phyloP scores from a whole-genome alignment of 2,329 filamentous ascomycete species.

The Triangularia verruculosa region DNA sequence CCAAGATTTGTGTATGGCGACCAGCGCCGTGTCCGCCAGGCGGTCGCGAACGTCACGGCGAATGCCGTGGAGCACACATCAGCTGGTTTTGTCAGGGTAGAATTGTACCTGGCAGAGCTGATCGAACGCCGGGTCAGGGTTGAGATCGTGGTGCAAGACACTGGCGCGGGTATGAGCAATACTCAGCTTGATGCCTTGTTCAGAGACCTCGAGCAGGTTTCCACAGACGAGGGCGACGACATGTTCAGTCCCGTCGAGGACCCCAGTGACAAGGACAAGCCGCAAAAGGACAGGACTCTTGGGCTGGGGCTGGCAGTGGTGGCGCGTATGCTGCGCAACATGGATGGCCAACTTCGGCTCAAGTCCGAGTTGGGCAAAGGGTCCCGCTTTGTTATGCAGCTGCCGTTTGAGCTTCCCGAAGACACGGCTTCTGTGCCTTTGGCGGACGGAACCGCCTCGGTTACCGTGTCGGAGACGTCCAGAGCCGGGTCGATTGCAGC shows the following conservation, averaged over 20 bases:
- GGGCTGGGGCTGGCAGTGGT: conserved; percentile 86
- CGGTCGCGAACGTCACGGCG: conserved; percentile 76
- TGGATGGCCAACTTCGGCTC: conserved; percentile 81
- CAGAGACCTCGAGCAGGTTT: conserved; percentile 58
- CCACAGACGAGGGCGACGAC: conserved; percentile 39
- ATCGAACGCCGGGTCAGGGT: conserved; percentile 58
- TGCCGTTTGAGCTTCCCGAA: conserved; percentile 67
- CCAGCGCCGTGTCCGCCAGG: conserved; percentile 75
- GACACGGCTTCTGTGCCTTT: conserved; percentile 30
- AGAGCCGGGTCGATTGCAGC: conserved; percentile 33
- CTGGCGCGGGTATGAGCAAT: conserved; percentile 49
- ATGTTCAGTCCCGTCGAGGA: conserved; percentile 23
- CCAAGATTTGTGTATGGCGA: conserved; percentile 74
- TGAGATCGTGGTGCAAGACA: conserved; percentile 74
- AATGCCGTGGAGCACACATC: conserved; percentile 81
- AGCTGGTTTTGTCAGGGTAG: conserved; percentile 65
- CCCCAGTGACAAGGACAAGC: conserved; percentile 32
- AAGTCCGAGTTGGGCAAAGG: conserved; percentile 82
- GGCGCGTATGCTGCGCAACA: conserved; percentile 81
- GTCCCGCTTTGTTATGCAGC: conserved; percentile 75
- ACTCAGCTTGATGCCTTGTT: conserved; percentile 52
- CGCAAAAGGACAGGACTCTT: conserved; percentile 47
- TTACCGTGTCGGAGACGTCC: conserved; percentile 21
- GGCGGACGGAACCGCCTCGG: background rate
- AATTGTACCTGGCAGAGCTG: conserved; percentile 60